A percentile compares a stretch with the other conserved stretches of the same genome.
Evolutionary conservation across 1,284 basidiomycete species (phyloP).

Genomic region (Salmacisia buchloeana): DNA sequence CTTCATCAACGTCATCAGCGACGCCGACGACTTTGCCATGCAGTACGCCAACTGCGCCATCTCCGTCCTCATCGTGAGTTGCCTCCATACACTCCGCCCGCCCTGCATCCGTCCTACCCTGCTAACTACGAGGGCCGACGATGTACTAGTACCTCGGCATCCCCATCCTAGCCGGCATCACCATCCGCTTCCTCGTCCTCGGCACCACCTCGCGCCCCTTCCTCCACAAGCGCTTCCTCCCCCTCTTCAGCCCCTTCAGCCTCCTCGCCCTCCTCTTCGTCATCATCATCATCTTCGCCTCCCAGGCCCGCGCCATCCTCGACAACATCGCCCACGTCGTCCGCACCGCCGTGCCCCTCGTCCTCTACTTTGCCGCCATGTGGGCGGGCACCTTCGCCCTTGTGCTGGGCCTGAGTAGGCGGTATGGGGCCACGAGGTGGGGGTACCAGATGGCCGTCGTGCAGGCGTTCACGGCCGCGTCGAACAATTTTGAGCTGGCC

Average conservation of each 20-base stretch:
- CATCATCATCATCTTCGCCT: conserved; percentile 71
- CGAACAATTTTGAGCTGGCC: conserved; percentile 60
- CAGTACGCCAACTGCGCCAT: conserved; percentile 67
- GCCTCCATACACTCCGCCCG: neutral
- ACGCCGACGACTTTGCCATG: conserved; percentile 55
- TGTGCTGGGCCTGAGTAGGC: conserved; percentile 48
- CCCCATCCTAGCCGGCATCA: conserved; percentile 63
- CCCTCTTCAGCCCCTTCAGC: conserved; percentile 65
- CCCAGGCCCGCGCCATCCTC: conserved; percentile 54
- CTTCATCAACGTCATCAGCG: conserved; percentile 66
- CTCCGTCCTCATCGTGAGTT: conserved; percentile 58
- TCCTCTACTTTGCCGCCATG: conserved; percentile 69
- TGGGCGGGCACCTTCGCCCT: conserved; percentile 64
- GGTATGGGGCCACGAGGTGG: conserved; percentile 36
- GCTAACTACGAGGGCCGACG: neutral
- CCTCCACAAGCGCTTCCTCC: conserved; percentile 60
- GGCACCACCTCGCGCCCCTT: conserved; percentile 56
- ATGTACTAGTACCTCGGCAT: conserved; percentile 55
- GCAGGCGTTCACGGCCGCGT: conserved; percentile 56
- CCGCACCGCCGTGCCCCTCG: conserved; percentile 64
- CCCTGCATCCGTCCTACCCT: conserved; percentile 54
- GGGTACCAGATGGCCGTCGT: conserved; percentile 50
- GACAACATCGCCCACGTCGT: conserved; percentile 34
- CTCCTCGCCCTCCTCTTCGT: conserved; percentile 60
- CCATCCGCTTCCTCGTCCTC: conserved; percentile 63